phyloP scores from a whole-genome alignment of 139 green algal genomes.

The Picochlorum sp. region DNA sequence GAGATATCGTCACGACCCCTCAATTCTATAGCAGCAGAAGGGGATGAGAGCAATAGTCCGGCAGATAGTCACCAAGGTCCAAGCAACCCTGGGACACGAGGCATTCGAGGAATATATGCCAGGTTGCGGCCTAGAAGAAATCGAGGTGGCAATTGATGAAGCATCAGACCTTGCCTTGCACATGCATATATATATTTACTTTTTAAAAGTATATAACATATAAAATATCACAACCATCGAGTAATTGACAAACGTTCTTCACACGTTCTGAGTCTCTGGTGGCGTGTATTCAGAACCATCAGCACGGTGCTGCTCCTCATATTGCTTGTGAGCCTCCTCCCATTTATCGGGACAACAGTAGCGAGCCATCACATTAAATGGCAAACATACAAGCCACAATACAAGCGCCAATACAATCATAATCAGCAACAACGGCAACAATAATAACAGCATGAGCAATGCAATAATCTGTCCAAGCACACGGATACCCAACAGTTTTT shows the following conservation, averaged over 20 bases:
- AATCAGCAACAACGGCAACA: conserved; percentile 1
- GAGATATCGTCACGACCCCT: not conserved
- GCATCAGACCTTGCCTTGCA: too few species aligned
- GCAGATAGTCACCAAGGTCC: not conserved
- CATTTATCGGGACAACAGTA: not conserved
- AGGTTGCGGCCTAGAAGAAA: not conserved
- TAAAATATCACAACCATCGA: not conserved
- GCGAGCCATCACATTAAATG: not conserved
- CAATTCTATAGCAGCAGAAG: not conserved
- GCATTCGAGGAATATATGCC: not conserved
- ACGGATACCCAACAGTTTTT: not conserved
- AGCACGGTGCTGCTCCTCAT: not conserved
- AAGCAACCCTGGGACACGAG: not conserved
- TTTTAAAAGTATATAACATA: not conserved
- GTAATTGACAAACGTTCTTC: not conserved
- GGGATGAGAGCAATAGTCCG: not conserved
- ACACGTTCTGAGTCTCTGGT: not conserved
- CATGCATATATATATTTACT: too few species aligned
- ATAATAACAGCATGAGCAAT: not conserved
- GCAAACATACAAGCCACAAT: conserved; percentile 1
- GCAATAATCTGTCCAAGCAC: not conserved
- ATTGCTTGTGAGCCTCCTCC: not conserved
- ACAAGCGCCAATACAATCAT: not conserved
- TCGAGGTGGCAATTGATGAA: too few species aligned
- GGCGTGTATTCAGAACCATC: not conserved